Base-by-base conservation (phyloP, 805 yeast species). In the Yamadazyma tumulicola region DNA sequence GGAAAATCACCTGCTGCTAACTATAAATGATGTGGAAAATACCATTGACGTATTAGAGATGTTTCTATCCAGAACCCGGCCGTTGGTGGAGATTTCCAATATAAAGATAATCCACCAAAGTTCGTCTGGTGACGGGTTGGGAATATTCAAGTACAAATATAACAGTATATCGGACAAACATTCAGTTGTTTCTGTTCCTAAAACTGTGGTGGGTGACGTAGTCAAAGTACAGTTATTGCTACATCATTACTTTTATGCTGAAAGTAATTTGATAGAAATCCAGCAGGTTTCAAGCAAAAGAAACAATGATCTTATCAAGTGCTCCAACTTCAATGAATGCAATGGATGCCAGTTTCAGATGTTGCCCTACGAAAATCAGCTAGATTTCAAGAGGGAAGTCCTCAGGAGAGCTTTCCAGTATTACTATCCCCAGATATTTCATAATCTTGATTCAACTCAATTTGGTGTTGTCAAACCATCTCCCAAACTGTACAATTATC, bases 291-390 rank as follows among this genome's bases (percentile, higher is more conserved):
- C 51, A 1, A 41, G 36, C 6, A 31, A 21, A 4, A 45, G 69
- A 29, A 48, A 56, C 16, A 54, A 62, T 26, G 23, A 38, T 10
- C 45, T 60, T 12, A 45, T 61, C 2, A 38, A 51, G 4, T 69
- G 74, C 38, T 42, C 48, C 7, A 55, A 64, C 26, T 69, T 69
- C 38, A 42, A 54, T 7, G 42, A 38, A 19, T 69, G 74, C 36
- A 45, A 52, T 29, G 74, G 74, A 2, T 69, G 74, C 41, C 68
- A 67, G 32, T 50, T 61, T 14, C 74, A 69, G 37, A 64, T 64
- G 70, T 19, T 67, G 12, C 37, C 49, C 4, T 61, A 67, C 34
- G 60, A 59, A 3, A 52, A 57, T n/a, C 74, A 69, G 39, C 48
- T 67, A 14, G 32, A 39, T 3, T 54, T 53, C 33, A 69, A 69